Evolutionary conservation across 768 basidiomycete genomes (phyloP), one percentile per base, ranked within the genome.

Genomic region (Mycena vitilis): DNA sequence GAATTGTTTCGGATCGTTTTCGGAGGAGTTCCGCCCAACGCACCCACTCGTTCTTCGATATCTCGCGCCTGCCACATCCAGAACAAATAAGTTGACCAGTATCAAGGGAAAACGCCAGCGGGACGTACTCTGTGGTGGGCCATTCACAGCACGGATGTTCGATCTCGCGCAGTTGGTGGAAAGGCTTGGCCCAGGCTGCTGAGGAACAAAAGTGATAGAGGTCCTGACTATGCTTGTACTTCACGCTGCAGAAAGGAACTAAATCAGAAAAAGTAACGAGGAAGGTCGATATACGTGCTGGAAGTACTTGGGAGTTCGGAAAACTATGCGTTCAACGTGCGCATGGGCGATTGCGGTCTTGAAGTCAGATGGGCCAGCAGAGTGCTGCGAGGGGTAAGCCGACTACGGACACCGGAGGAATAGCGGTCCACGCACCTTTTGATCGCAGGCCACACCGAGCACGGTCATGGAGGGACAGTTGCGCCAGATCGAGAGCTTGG

Each of bases 111-210:
- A 45, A 1, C 11, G 40, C 10, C 11, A 40, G 18, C 20, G 15
- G 15, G 25, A 54, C 52, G 36, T 12, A 66, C 65, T 60, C 59
- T 9, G n/a, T n/a, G 9, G 58, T 60, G 40, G 65, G 65, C 52
- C 58, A 66, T 13, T 16, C 2, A 22, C 58, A 60, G 11, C 1
- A 54, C 5, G 54, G 66, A 36, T 67, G 60, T 38, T 42, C 9
- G 13, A 67, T 51, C 30, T 67, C 66, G 22, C 37, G 52, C 36
- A 67, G 38, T 0, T 47, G 47, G 30, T 60, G 66, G 20, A 67
- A 67, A 16, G 34, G 13, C 47, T 30, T 30, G 30, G 20, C 10
- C 48, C 0, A 61, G 37, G 20, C 30, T 30, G 34, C 13, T 23
- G 36, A 18, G 30, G 44, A n/a, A 18, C 8, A 25, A 22, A 60